Evolutionary conservation across 2,329 filamentous ascomycete species (phyloP), one percentile per base, ranked within the genome.

Genomic region (Fusarium musae): DNA sequence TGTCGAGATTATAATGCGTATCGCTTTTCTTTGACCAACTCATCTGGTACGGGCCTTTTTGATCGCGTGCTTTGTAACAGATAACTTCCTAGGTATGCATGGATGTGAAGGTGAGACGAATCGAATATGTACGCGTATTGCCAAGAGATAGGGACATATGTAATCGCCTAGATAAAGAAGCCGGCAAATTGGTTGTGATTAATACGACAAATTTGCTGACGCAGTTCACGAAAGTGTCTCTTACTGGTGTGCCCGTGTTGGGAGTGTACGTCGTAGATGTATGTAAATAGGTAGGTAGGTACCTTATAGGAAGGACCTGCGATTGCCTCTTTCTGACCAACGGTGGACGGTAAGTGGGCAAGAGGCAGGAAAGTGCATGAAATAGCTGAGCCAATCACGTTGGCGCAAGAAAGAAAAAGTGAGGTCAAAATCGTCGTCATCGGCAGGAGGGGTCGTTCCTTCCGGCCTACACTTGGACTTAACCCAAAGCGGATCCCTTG

Each of bases 401-500:
- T 30, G 6, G 23, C 49, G 49, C 12, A 32, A 21, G 30, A 58
- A 58, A n/a, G 30, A 37, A 59, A 50, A 34, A 21, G n/a, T 36
- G 34, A 47, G 37, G 42, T 49, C 23, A 17, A 42, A 53, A 47
- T 64, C 70, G 56, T 69, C 66, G 66, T 69, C 66, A 69, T 69
- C 46, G 52, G 50, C n/a, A 46, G 44, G 64, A 67, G 64, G 40
- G 64, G 63, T 60, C 44, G 28, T 44, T 53, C 50, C 49, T 46
- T 61, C 63, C 63, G 39, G 68, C 64, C 26, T 30, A 21, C 39
- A 46, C 39, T 57, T 23, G 37, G 56, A 42, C 67, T 67, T 74
- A 43, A 39, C 73, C 56, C 42, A 66, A 75, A 72, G 54, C 70
- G 63, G 60, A 59, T 32, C 57, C 54, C 23, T 57, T 62, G 67